Evolutionary conservation across 1,284 basidiomycete genomes (phyloP).

Genomic region (Calocybe gambosa): DNA sequence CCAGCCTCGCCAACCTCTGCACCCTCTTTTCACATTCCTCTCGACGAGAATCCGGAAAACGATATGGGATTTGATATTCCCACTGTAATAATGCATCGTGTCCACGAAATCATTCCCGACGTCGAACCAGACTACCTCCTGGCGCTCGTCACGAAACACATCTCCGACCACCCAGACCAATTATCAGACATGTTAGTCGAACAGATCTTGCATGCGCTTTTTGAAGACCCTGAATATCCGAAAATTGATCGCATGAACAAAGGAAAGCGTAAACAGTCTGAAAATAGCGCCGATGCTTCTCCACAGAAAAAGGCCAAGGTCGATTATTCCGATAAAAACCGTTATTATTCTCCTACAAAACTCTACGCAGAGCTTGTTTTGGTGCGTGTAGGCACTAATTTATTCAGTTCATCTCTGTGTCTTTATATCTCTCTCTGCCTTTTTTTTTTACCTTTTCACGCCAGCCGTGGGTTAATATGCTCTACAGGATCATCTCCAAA

Average conservation of each 20-base stretch:
- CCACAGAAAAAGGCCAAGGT: conserved; percentile 31
- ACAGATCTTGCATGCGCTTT: conserved; percentile 48
- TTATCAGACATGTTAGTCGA: conserved; percentile 39
- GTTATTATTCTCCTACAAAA: conserved; percentile 32
- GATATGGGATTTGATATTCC: conserved; percentile 4
- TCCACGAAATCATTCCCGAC: conserved; percentile 65
- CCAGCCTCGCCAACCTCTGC: not conserved
- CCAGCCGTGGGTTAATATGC: conserved; percentile 1
- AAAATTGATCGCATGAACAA: conserved; percentile 51
- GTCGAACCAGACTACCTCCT: conserved; percentile 48
- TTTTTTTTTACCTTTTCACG: not conserved
- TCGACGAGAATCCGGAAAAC: conserved; percentile 2
- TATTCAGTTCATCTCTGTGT: not conserved
- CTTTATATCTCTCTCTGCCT: not conserved
- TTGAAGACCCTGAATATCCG: conserved; percentile 60
- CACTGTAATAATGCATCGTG: conserved; percentile 31
- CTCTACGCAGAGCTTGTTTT: conserved; percentile 45
- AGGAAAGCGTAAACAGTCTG: conserved; percentile 30
- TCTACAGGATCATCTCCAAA: conserved; percentile 43
- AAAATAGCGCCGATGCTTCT: conserved; percentile 18
- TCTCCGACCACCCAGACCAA: conserved; percentile 20
- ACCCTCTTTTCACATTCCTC: not conserved
- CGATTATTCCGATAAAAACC: conserved; percentile 46
- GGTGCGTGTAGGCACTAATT: conserved; percentile 28
- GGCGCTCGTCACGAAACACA: conserved; percentile 37